phyloP scores from a whole-genome alignment of 495 filamentous ascomycete genomes.

The Hypoxylon subgilvum region DNA sequence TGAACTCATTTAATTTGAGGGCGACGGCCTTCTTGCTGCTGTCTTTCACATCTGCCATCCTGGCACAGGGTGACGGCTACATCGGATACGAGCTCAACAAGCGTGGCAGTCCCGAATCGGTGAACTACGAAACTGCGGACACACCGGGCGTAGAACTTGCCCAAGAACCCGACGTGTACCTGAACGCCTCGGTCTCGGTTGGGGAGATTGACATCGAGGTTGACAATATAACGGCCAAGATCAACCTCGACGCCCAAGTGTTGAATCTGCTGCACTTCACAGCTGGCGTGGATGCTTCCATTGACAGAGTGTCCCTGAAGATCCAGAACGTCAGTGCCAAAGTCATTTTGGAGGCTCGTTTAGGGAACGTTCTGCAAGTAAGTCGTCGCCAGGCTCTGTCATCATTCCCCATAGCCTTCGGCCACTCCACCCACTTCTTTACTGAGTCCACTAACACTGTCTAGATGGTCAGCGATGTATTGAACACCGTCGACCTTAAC shows the following conservation, averaged over 20 bases:
- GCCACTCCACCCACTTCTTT: too few relatives aligned
- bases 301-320: slow-evolving; percentile 57
- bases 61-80: slow-evolving; percentile 52
- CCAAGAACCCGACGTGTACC: slow-evolving; percentile 60
- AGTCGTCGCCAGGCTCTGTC: too few relatives aligned
- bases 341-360: slow-evolving; percentile 61
- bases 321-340: slow-evolving; percentile 64
- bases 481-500: slow-evolving; percentile 63
- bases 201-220: slow-evolving; percentile 60
- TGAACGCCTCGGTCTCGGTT: slow-evolving; percentile 61
- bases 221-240: slow-evolving; percentile 63
- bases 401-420: too few relatives aligned
- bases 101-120: slow-evolving; percentile 54
- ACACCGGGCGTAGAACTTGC: slow-evolving; percentile 51
- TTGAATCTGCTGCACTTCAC: slow-evolving; percentile 61
- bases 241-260: slow-evolving; percentile 65
- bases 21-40: slow-evolving; percentile 38
- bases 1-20: slow-evolving; percentile 33
- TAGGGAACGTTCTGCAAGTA: slow-evolving; percentile 61
- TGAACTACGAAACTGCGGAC: slow-evolving; percentile 57
- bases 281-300: slow-evolving; percentile 60
- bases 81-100: slow-evolving; percentile 59
- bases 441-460: too few relatives aligned
- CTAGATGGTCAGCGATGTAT: slow-evolving; percentile 60
- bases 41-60: slow-evolving; percentile 15